Base-by-base conservation (phyloP, 768 basidiomycete genomes). In the Auricularia sp. region DNA sequence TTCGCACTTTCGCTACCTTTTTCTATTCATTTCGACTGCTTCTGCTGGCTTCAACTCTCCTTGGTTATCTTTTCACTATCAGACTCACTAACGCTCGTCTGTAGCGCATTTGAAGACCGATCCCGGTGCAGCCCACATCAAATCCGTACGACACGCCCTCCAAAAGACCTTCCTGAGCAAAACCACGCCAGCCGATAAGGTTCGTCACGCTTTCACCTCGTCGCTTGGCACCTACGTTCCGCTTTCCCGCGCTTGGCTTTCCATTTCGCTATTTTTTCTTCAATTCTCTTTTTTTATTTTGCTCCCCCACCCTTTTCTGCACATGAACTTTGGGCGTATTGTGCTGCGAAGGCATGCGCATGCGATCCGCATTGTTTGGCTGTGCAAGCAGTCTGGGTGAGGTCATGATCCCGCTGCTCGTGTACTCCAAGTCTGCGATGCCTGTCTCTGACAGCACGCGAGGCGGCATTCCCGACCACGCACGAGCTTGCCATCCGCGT, bases 111-210 rank as follows among this genome's bases (percentile, higher is more conserved):
- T 85, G 63, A 74, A 77, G 51, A 77, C 73, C 61, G 86, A 89
- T 73, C 81, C 80, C 1, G 87, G 88, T 66, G 88, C 85, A 29
- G 70, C 77, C 63, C 87, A 87, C 73, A 92, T 95, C 69, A 87
- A 90, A 71, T 89, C 91, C 65, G 96, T 94, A 93, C 81, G 95
- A 68, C 93, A 96, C 74, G 89, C 85, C 74, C 81, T 97, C 2
- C 94, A 98, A 76, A 90, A 93, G 74, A 89, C 85, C 0, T 89
- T 93, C 78, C 72, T 95, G 62, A 85, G 86, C 68, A 74, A 74
- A 64, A 76, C 77, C 5, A 67, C 79, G 7, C 87, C 90, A 3
- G 86, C 84, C 69, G 82, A 83, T 10, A 85, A 86, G 68, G 89
- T 91, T 68, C 62, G 80, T 76, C 29, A 36, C 53, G 63, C 12